A percentile compares a stretch with the other conserved stretches of the same genome.
phyloP scores from a whole-genome alignment of 2,329 filamentous ascomycete species.

The Sporothrix dimorphospora region DNA sequence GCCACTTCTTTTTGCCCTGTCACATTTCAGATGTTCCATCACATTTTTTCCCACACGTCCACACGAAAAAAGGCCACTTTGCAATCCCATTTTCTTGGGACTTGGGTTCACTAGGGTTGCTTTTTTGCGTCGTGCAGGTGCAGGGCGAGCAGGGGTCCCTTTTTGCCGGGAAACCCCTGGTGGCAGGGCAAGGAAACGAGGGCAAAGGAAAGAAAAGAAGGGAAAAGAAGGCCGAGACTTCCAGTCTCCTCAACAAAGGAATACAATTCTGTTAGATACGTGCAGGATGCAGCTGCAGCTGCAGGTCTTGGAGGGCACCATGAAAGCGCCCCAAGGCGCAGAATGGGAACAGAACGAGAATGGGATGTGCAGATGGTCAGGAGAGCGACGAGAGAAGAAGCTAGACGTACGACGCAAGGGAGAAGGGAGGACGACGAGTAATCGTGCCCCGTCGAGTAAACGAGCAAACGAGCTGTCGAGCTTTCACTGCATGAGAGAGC shows the following conservation, averaged over 20 bases:
- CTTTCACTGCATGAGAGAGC: background rate
- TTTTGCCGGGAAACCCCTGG: background rate
- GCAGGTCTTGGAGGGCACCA: background rate
- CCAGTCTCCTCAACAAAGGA: background rate
- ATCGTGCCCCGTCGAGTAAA: background rate
- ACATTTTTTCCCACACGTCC: background rate
- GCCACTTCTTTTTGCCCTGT: background rate
- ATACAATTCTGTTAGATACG: background rate
- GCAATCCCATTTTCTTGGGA: slow-evolving; percentile 15
- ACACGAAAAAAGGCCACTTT: background rate
- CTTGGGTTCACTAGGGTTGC: background rate
- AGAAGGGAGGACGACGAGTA: background rate
- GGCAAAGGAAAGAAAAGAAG: background rate
- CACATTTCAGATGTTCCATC: background rate
- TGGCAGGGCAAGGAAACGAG: background rate
- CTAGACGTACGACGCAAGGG: background rate
- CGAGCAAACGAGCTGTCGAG: background rate
- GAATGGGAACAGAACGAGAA: slow-evolving; percentile 17
- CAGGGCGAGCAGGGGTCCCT: background rate
- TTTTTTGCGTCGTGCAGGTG: background rate
- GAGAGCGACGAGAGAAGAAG: background rate
- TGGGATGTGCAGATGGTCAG: background rate
- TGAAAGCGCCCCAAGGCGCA: background rate
- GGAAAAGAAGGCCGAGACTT: background rate
- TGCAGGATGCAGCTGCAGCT: slow-evolving; percentile 5